Base-by-base conservation (phyloP, 169 alveolate genomes). In the Cryptosporidium sp. region DNA sequence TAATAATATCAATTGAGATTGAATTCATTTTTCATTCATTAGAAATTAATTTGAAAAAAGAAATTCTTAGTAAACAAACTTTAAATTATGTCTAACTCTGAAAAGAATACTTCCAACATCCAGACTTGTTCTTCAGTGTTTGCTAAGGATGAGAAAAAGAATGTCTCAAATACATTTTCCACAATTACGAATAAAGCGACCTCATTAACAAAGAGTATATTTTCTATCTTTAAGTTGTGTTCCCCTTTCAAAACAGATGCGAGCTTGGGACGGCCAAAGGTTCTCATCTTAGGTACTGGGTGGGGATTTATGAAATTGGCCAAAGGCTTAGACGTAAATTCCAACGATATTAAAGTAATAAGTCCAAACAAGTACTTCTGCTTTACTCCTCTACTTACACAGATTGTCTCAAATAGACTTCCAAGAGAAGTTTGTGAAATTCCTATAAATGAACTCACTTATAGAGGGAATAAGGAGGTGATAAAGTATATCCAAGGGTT, bases 351-450 rank as follows among this genome's bases (percentile, higher is more conserved):
- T 35, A 21, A 37, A 26, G 75, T 80, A 18, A 80, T 80, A 42
- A 67, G 75, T 29, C 89, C 72, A 35, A 60, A 62, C 35, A 67
- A 62, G n/a, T 23, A 29, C 3, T 80, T 61, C 35, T 61, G 21
- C 31, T 80, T 62, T 44, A 80, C 89, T 1, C 89, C 89, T 39
- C 56, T 80, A 3, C 53, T 80, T 10, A 80, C 89, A 9, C 89
- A 80, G n/a, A 61, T 80, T 10, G 51, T 80, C 45, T 80, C 89
- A n/a, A 51, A 65, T 62, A 80, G 68, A 35, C 37, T 80, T 42
- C 89, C 89, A 18, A 80, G 62, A n/a, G 75, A 65, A 23, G 75
- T 62, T n/a, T 80, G 89, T 16, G 89, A 80, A 21, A 48, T 62
- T 23, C 89, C 89, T 3, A 7, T 80, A 21, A 29, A 31, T 9